Percentiles rank a stretch among this genome's conserved stretches.
These are phyloP conservation scores for Vickermania spadyakhi DNA, from an alignment of 208 protist species.

Conservation along the genomic window DNA sequence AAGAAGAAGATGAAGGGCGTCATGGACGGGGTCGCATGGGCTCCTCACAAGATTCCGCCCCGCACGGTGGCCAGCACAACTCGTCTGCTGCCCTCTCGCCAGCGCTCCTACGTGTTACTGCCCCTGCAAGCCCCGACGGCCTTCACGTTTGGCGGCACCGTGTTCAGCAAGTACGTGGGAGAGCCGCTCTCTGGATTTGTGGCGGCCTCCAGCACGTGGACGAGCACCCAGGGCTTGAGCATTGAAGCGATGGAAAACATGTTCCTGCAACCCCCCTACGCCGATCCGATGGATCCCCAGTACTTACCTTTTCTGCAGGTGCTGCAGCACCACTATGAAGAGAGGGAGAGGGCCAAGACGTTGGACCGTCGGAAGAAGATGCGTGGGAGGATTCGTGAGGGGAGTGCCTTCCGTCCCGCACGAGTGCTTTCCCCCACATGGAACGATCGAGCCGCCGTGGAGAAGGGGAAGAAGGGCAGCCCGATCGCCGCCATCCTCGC, in stretches of 20 bases:
- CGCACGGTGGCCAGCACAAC: conserved; percentile 45
- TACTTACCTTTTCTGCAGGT: conserved; percentile 38
- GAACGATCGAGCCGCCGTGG: neutral
- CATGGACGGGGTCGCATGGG: neutral
- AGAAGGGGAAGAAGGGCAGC: neutral
- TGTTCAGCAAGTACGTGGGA: conserved; percentile 13
- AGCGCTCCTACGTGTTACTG: conserved; percentile 34
- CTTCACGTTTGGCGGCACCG: conserved; percentile 33
- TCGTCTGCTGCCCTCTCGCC: conserved; percentile 37
- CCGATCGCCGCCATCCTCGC: neutral
- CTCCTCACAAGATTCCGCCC: neutral
- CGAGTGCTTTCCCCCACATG: neutral
- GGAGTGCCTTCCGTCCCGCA: neutral
- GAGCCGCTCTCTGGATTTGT: conserved; percentile 28
- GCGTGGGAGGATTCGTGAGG: neutral
- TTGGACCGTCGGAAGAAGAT: neutral
- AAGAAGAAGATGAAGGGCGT: neutral
- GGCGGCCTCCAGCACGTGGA: conserved; percentile 65
- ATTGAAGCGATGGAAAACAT: conserved; percentile 47
- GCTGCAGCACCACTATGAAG: conserved; percentile 48
- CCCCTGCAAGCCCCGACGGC: conserved; percentile 53
- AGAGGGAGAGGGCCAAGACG: conserved; percentile 9
- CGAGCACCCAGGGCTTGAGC: conserved; percentile 38
- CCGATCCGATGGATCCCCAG: conserved; percentile 63
- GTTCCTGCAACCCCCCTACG: conserved; percentile 34